Evolutionary conservation across 2,329 filamentous ascomycete species (phyloP).

Genomic region (Monosporascus sp.): DNA sequence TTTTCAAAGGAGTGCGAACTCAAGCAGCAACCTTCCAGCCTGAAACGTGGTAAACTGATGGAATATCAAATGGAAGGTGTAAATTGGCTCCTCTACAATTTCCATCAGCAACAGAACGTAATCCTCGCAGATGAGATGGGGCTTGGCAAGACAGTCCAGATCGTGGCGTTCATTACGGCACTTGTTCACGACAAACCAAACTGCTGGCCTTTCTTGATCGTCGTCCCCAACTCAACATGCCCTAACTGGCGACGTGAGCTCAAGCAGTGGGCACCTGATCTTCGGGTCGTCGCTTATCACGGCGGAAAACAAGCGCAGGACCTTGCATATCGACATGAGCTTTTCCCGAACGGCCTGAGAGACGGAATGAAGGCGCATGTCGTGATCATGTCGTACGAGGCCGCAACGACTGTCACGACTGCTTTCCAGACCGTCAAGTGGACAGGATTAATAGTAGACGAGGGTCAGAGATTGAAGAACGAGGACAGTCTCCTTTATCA

Average conservation of each 20-base stretch:
- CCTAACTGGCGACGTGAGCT: conserved; percentile 98
- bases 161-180: conserved; percentile 74
- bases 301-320: conserved; percentile 70
- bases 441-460: conserved; percentile 86
- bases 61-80: conserved; percentile 87
- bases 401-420: conserved; percentile 68
- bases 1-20: conserved; percentile 65
- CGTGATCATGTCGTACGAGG: conserved; percentile 92
- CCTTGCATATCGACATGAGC: conserved; percentile 74
- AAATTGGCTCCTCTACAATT: conserved; percentile 94
- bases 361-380: conserved; percentile 80
- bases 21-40: conserved; percentile 63
- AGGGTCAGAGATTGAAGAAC: conserved; percentile 93
- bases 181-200: conserved; percentile 60
- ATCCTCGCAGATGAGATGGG: conserved; percentile 98
- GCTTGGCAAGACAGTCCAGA: conserved; percentile 92
- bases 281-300: conserved; percentile 90
- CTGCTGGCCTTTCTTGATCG: conserved; percentile 88
- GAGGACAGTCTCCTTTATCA: conserved; percentile 79
- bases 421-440: conserved; percentile 70
- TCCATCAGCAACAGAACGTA: conserved; percentile 73
- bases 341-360: conserved; percentile 63
- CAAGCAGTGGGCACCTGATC: conserved; percentile 81
- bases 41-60: conserved; percentile 81
- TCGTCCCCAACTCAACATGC: conserved; percentile 91